Base-by-base conservation (phyloP, 306 rosid species). In the Pyrus betulifolia region DNA sequence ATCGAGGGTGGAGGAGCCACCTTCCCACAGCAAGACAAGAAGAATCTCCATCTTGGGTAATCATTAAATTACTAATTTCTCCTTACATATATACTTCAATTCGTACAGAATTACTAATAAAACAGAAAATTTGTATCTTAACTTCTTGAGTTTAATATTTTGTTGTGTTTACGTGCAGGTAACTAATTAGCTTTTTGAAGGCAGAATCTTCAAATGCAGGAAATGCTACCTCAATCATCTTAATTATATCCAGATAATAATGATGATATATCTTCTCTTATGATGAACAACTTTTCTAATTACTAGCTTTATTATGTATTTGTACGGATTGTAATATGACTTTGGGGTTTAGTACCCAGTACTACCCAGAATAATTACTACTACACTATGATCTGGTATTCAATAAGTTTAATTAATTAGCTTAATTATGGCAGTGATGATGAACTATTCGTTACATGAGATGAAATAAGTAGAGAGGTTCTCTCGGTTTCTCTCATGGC, bases 41-140 rank as follows among this genome's bases (percentile, higher is more conserved):
- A 92, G 84, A 85, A 89, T n/a, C 97, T 92, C 74, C 97, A 91
- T 82, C 92, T 95, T 63, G 92, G 98, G 88, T 86, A 75, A 25
- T 25, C 62, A 23, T 25, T 14, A 55, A 49, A 17, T 49, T 49
- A 49, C 8, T 15, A 49, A 49, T 49, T 49, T 49, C 17, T 15
- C 55, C 8, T 49, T 1, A 38, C 42, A 38, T 38, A 7, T 38
- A 18, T 49, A 5, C 1, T 49, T 49, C 17, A 49, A 49, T 17
- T 5, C 55, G 8, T 15, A 49, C 55, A 49, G 3, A 49, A 49
- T 9, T 17, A 49, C 1, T 49, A 49, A 49, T 49, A 5, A 49
- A 49, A 49, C 21, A 15, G 3, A 49, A 49, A 49, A 15, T 5
- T 49, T 49, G 18, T 2, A 5, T 9, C 45, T 42, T 42, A 12